These are phyloP conservation scores for Candida tetrigidarum DNA, from an alignment of 1,139 yeast genomes.

Conservation along the genomic window DNA sequence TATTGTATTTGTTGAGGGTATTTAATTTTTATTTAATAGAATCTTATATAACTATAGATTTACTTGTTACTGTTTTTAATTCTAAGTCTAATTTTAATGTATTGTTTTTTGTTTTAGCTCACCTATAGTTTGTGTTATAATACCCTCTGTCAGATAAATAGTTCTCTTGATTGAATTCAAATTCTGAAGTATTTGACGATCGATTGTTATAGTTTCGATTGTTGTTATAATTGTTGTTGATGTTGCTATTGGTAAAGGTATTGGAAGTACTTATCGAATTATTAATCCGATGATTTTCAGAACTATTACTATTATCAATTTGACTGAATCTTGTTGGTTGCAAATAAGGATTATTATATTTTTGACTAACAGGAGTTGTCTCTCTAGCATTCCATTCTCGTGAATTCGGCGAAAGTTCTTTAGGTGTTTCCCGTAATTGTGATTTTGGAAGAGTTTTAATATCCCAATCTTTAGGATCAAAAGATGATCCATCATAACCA, in stretches of 20 bases:
- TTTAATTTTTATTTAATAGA: too few species aligned
- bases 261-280: background rate
- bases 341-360: conserved; percentile 14
- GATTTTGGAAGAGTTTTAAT: background rate
- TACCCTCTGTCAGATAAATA: too few species aligned
- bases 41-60: conserved; percentile 1
- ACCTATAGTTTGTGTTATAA: too few species aligned
- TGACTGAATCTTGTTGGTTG: conserved; percentile 12
- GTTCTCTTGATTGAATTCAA: conserved; percentile 1
- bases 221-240: background rate
- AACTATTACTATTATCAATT: background rate
- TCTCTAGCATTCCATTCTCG: background rate
- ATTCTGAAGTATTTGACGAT: background rate
- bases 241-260: background rate
- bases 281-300: background rate
- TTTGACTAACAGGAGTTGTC: conserved; percentile 8
- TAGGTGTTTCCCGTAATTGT: background rate
- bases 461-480: conserved; percentile 3
- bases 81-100: background rate
- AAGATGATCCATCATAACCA: background rate
- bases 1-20: background rate
- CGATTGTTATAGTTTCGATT: too few species aligned
- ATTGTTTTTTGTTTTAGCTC: background rate
- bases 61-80: background rate
- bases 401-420: background rate